phyloP scores from a whole-genome alignment of 345 rosid species.

The Eucalyptus urophylla region DNA sequence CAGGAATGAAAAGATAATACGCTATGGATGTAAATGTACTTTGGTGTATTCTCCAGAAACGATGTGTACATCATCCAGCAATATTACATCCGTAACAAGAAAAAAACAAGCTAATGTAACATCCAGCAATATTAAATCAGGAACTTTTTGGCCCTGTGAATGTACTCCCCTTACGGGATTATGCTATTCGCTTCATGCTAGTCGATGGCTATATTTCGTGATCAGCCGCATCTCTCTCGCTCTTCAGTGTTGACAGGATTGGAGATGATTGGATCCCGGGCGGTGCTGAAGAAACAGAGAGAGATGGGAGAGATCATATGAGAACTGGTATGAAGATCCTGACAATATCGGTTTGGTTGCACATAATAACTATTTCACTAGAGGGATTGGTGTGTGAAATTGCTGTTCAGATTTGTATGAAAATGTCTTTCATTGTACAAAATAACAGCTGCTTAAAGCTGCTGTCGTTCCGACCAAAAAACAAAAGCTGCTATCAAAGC shows the following conservation, averaged over 20 bases:
- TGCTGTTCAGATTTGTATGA: background rate
- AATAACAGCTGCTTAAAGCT: background rate
- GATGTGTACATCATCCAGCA: accelerated
- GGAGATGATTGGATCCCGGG: background rate
- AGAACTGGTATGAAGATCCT: background rate
- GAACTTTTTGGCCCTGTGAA: background rate
- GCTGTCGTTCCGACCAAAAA: no score
- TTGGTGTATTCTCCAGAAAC: background rate
- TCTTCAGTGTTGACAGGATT: accelerated
- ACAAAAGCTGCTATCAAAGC: background rate
- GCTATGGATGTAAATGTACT: no score
- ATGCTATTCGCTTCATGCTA: background rate
- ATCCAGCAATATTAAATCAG: background rate
- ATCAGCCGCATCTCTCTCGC: accelerated
- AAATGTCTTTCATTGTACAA: background rate
- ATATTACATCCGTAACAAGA: no score
- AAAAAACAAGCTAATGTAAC: background rate
- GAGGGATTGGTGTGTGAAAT: background rate
- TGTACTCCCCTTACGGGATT: background rate
- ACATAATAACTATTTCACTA: background rate
- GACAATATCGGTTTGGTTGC: no score
- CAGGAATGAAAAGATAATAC: background rate
- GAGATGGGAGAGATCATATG: background rate
- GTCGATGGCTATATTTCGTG: background rate
- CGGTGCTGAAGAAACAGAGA: accelerated